A percentile compares a stretch with the other conserved stretches of the same genome.
Evolutionary conservation across 2,329 filamentous ascomycete species (phyloP).

Genomic region (Beauveria scarabaeidicola): DNA sequence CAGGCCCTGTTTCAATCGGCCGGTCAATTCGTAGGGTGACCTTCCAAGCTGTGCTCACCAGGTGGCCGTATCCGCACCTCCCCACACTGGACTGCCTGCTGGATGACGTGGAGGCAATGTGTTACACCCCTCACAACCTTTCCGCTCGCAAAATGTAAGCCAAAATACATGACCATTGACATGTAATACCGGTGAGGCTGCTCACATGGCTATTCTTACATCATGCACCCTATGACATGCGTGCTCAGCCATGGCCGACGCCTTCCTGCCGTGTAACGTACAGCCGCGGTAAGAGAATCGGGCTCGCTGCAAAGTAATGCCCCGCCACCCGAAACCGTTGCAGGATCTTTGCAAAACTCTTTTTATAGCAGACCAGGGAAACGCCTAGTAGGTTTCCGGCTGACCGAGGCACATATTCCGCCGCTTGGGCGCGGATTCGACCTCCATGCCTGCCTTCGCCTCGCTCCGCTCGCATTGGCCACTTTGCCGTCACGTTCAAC

Average conservation of each 20-base stretch:
- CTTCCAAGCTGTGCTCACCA: background rate
- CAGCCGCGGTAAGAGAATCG: background rate
- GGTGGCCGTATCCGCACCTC: background rate
- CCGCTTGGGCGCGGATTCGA: background rate
- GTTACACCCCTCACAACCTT: background rate
- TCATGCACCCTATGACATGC: background rate
- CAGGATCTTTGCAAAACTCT: background rate
- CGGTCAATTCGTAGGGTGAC: background rate
- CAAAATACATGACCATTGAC: background rate
- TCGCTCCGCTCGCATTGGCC: background rate
- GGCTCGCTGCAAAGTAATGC: background rate
- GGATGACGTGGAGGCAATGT: background rate
- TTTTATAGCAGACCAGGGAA: background rate
- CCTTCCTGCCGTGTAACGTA: background rate
- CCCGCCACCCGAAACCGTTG: background rate
- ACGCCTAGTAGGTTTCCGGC: background rate
- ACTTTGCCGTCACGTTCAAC: background rate
- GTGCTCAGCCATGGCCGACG: background rate
- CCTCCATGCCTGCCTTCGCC: background rate
- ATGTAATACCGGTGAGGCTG: background rate
- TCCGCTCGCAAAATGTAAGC: background rate
- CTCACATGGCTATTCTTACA: background rate
- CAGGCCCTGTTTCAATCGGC: background rate
- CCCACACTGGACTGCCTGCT: background rate
- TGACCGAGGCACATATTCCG: background rate